Evolutionary conservation across 2,329 filamentous ascomycete genomes (phyloP).

Genomic region (Lachnellula subtilissima): DNA sequence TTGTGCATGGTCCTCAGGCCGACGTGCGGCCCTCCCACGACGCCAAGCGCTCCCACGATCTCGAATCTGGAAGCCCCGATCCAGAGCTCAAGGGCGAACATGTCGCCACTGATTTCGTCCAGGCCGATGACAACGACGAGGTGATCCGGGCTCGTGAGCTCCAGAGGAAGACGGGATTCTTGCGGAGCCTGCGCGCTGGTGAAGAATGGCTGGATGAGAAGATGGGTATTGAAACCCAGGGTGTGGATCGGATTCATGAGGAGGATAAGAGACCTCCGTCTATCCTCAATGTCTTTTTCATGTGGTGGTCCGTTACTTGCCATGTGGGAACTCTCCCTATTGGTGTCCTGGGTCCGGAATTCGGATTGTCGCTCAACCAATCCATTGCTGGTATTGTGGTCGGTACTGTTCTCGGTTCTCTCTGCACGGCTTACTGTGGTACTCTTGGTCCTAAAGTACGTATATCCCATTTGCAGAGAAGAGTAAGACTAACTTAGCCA

Average conservation of each 20-base stretch:
- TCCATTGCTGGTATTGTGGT: conserved; percentile 37
- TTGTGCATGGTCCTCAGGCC: conserved; percentile 26
- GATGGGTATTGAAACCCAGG: conserved; percentile 43
- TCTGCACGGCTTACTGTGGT: conserved; percentile 37
- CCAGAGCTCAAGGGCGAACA: neutral
- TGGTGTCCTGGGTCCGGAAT: conserved; percentile 44
- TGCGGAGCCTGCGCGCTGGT: conserved; percentile 29
- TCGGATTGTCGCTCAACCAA: conserved; percentile 42
- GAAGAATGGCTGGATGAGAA: conserved; percentile 41
- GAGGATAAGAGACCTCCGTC: conserved; percentile 40
- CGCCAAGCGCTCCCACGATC: conserved; percentile 16
- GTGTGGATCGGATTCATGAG: conserved; percentile 42
- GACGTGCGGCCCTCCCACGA: conserved; percentile 20
- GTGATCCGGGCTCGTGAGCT: conserved; percentile 23
- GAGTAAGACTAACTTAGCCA: neutral
- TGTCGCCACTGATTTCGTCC: neutral
- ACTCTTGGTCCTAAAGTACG: conserved; percentile 39
- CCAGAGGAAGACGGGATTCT: conserved; percentile 17
- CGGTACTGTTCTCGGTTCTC: conserved; percentile 37
- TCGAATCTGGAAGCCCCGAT: conserved; percentile 20
- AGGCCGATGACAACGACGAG: conserved; percentile 10
- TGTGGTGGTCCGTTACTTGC: conserved; percentile 42
- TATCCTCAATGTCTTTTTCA: conserved; percentile 38
- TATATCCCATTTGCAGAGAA: neutral
- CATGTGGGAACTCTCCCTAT: conserved; percentile 36